A percentile compares a stretch with the other conserved stretches of the same genome.
Evolutionary conservation across 1,284 basidiomycete species (phyloP).

Genomic region (Heterobasidion parviporum): DNA sequence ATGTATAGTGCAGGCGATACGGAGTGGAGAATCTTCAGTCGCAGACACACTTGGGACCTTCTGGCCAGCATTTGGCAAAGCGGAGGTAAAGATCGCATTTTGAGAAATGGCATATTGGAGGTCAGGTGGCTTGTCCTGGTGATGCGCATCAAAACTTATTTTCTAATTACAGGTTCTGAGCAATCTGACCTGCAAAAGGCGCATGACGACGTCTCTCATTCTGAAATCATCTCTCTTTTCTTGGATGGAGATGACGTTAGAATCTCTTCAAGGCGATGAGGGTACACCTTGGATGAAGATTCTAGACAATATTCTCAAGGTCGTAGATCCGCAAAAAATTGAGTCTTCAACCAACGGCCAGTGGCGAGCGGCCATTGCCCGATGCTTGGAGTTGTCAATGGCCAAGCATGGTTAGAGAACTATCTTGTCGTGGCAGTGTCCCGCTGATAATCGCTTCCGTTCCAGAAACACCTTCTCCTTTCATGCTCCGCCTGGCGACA

Average conservation of each 20-base stretch:
- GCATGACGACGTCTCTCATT: conserved; percentile 61
- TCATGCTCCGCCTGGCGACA: conserved; percentile 7
- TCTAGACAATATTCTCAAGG: conserved; percentile 57
- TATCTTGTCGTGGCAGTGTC: not conserved
- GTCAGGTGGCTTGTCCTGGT: conserved; percentile 26
- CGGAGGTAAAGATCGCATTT: conserved; percentile 39
- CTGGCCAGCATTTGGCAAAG: conserved; percentile 75
- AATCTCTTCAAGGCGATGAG: conserved; percentile 31
- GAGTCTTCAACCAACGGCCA: conserved; percentile 42
- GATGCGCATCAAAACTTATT: conserved; percentile 3
- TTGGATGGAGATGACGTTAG: conserved; percentile 75
- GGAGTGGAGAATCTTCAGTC: conserved; percentile 78
- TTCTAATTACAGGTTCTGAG: conserved; percentile 48
- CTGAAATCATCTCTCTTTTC: conserved; percentile 61
- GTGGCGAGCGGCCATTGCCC: conserved; percentile 45
- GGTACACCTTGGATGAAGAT: conserved; percentile 58
- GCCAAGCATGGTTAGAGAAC: not conserved
- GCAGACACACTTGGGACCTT: conserved; percentile 84
- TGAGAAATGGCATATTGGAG: conserved; percentile 60
- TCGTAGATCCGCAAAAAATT: conserved; percentile 38
- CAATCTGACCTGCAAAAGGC: conserved; percentile 57
- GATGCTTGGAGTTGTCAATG: conserved; percentile 31
- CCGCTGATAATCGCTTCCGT: conserved; percentile 3
- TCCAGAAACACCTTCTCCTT: conserved; percentile 1
- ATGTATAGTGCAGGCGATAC: conserved; percentile 54